phyloP scores from a whole-genome alignment of 179 eudicot genomes.

The Drosera spatulata region DNA sequence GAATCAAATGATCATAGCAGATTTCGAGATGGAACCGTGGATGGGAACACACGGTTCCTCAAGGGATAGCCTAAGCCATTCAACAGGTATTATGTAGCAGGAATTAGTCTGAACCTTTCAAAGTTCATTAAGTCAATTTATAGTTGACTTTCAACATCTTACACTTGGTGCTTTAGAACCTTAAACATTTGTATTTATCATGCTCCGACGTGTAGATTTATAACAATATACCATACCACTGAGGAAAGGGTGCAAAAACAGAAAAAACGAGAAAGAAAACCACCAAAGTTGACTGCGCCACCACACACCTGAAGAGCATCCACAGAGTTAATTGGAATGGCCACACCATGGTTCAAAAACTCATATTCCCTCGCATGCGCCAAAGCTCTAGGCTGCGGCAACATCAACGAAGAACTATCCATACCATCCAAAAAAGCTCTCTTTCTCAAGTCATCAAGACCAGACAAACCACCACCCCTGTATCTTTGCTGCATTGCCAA shows the following conservation, averaged over 20 bases:
- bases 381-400: conserved; percentile 29
- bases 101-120: too few relatives aligned
- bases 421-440: conserved; percentile 10
- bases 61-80: too few relatives aligned
- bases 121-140: too few relatives aligned
- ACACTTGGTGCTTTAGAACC: too few relatives aligned
- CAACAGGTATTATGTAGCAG: too few relatives aligned
- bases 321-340: conserved; percentile 31
- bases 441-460: conserved; percentile 19
- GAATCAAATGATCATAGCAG: too few relatives aligned
- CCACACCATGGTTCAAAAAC: conserved; percentile 21
- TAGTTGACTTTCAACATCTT: too few relatives aligned
- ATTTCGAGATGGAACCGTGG: too few relatives aligned
- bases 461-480: conserved; percentile 23
- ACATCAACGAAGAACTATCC: conserved; percentile 11
- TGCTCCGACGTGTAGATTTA: too few relatives aligned
- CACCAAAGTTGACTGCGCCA: background rate
- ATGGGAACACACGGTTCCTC: too few relatives aligned
- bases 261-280: background rate
- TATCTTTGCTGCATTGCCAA: conserved; percentile 50
- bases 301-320: conserved; percentile 51
- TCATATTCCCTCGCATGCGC: conserved; percentile 21
- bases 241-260: background rate
- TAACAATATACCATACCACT: background rate
- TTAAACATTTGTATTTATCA: too few relatives aligned